phyloP scores from a whole-genome alignment of 179 eudicot species.

The Camellia oleifera region DNA sequence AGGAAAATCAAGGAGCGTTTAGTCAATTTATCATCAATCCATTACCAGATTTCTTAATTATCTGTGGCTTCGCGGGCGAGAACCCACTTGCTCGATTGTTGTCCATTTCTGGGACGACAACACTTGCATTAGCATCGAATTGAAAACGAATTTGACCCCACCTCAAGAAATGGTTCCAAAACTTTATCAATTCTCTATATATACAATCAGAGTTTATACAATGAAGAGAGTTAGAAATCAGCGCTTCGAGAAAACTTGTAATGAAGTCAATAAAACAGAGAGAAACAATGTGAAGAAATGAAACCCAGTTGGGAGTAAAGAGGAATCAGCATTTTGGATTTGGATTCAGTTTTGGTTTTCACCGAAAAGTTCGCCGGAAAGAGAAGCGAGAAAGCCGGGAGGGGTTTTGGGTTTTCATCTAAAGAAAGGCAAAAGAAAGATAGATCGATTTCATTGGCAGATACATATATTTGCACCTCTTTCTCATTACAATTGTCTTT shows the following conservation, averaged over 20 bases:
- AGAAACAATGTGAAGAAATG: neutral
- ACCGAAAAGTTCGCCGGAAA: conserved; percentile 14
- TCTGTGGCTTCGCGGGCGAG: conserved; percentile 14
- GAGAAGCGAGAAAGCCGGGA: conserved; percentile 14
- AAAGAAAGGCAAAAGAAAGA: conserved; percentile 6
- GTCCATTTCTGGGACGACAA: conserved; percentile 20
- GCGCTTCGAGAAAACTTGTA: neutral
- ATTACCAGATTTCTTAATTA: conserved; percentile 11
- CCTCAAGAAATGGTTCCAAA: neutral
- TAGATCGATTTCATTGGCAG: neutral
- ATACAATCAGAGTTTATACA: neutral
- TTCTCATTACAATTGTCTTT: neutral
- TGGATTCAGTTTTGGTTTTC: neutral
- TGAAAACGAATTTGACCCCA: conserved; percentile 6
- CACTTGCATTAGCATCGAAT: conserved; percentile 1
- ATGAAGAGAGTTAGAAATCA: neutral
- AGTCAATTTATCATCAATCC: neutral
- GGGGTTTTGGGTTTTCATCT: conserved; percentile 12
- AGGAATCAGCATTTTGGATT: neutral
- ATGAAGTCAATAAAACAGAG: conserved; percentile 10
- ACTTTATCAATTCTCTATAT: neutral
- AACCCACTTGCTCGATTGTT: conserved; percentile 19
- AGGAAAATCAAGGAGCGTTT: neutral
- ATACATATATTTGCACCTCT: neutral
- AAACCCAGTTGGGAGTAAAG: neutral